phyloP scores from a whole-genome alignment of 2,329 filamentous ascomycete genomes.

The Phyllosticta citriasiana region DNA sequence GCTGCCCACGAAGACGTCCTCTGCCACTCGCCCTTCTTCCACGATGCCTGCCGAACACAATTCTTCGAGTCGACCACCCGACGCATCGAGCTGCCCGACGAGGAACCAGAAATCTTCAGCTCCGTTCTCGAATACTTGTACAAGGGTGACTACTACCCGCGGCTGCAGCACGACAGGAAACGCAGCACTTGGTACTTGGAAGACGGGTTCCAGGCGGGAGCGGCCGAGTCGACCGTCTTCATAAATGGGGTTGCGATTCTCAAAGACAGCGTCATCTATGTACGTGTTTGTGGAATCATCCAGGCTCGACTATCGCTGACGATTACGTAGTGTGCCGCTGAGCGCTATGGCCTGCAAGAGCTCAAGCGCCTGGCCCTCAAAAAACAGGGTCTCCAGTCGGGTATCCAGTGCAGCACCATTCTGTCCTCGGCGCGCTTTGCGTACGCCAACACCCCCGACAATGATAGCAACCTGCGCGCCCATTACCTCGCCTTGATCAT shows the following conservation, averaged over 20 bases:
- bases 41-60: constrained; percentile 51
- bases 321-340: constrained; percentile 55
- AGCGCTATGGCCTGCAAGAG: constrained; percentile 73
- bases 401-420: constrained; percentile 77
- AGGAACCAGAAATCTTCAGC: constrained; percentile 84
- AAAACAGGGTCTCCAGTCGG: constrained; percentile 81
- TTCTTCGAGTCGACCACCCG: constrained; percentile 54
- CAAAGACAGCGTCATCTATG: constrained; percentile 82
- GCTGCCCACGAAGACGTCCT: constrained; percentile 85
- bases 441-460: constrained; percentile 80
- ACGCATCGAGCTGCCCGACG: constrained; percentile 69
- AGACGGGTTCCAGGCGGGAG: constrained; percentile 36
- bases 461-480: constrained; percentile 78
- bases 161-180: constrained; percentile 71
- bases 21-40: constrained; percentile 68
- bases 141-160: constrained; percentile 87
- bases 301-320: constrained; percentile 8
- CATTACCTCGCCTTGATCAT: constrained; percentile 92
- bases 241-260: constrained; percentile 52
- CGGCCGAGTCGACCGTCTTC: constrained; percentile 45
- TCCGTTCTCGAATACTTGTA: constrained; percentile 85
- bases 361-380: constrained; percentile 75
- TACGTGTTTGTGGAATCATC: constrained; percentile 21
- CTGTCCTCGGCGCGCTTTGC: constrained; percentile 80
- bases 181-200: constrained; percentile 77